Evolutionary conservation across 2,329 filamentous ascomycete genomes (phyloP), one percentile per base, ranked within the genome.

Genomic region (Penicillium nordicum): DNA sequence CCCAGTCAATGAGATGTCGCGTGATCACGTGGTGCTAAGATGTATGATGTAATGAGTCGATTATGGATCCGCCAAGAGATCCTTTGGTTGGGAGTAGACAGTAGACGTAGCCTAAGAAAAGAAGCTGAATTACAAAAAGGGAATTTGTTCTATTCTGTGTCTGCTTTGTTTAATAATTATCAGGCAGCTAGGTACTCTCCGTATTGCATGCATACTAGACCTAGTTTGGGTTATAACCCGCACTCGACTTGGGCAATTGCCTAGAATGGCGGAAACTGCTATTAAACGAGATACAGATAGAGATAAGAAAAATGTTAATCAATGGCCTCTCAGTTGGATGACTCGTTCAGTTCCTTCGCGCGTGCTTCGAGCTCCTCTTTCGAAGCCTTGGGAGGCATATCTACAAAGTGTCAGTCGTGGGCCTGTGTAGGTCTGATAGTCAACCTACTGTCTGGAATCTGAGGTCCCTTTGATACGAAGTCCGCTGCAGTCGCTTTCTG

Each of bases 341-440:
- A 23, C 23, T 62, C 59, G 50, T 90, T 90, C 72, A 90, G 66
- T 67, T 83, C 84, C 70, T 85, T 77, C 58, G 84, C 85, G 71
- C 84, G 86, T 12, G 82, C 84, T 67, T 81, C 77, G 52, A 87
- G 82, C 67, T 90, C 88, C 70, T 88, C 87, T 74, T 87, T 88
- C 57, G 82, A 71, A 25, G 69, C 72, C 57, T 74, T 74, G n/a
- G 72, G 70, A 34, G 76, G 75, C 67, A 77, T 72, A 16, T 73
- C 75, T 77, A 44, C 18, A 36, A 41, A 36, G 9, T 12, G 48
- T 42, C 49, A 57, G 43, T 50, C 38, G 49, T 40, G 32, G 6
- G 23, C 38, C 6, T 37, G 6, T 30, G n/a, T 30, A 12, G 9
- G n/a, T 21, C 18, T 34, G 18, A 29, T 10, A 37, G 38, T 14